phyloP scores from a whole-genome alignment of 2,329 filamentous ascomycete genomes.

The Pseudocercospora vitis region DNA sequence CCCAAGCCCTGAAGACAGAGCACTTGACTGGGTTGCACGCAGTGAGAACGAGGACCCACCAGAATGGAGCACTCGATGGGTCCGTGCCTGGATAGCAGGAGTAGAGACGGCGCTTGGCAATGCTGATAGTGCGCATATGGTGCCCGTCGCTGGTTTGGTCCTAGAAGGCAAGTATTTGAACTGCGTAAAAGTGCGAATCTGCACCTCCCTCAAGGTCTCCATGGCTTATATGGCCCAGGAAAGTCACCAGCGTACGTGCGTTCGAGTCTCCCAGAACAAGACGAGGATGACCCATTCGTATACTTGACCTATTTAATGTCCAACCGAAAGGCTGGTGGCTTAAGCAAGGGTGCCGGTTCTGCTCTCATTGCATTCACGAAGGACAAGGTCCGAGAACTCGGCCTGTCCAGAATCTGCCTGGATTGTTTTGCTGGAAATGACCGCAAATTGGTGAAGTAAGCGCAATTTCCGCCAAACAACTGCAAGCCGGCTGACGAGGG shows the following conservation, averaged over 20 bases:
- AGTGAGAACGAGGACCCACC: slow-evolving; percentile 17
- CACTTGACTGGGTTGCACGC: slow-evolving; percentile 10
- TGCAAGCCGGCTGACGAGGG: not conserved
- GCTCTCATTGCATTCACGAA: slow-evolving; percentile 20
- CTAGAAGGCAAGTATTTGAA: no score
- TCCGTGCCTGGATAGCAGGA: slow-evolving; percentile 20
- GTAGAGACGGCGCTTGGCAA: slow-evolving; percentile 7
- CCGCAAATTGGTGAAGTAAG: slow-evolving; percentile 22
- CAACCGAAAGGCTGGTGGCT: slow-evolving; percentile 15
- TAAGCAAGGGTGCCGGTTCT: slow-evolving; percentile 16
- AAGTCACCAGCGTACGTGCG: slow-evolving; percentile 29
- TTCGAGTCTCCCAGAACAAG: slow-evolving; percentile 63
- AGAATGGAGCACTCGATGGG: slow-evolving; percentile 17
- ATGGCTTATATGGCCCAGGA: no score
- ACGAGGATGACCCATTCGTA: slow-evolving; percentile 18
- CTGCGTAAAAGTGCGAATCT: no score
- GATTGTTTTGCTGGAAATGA: slow-evolving; percentile 25
- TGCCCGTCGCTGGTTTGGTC: slow-evolving; percentile 20
- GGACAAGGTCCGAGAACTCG: slow-evolving; percentile 4
- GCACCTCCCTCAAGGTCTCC: no score
- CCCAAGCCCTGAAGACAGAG: slow-evolving; percentile 9
- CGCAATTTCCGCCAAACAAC: not conserved
- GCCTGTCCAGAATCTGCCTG: slow-evolving; percentile 19
- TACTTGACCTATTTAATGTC: slow-evolving; percentile 24
- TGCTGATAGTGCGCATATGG: not conserved